These are phyloP conservation scores for Teunomyces gatunensis DNA, from an alignment of 805 yeast genomes.

Conservation along the genomic window DNA sequence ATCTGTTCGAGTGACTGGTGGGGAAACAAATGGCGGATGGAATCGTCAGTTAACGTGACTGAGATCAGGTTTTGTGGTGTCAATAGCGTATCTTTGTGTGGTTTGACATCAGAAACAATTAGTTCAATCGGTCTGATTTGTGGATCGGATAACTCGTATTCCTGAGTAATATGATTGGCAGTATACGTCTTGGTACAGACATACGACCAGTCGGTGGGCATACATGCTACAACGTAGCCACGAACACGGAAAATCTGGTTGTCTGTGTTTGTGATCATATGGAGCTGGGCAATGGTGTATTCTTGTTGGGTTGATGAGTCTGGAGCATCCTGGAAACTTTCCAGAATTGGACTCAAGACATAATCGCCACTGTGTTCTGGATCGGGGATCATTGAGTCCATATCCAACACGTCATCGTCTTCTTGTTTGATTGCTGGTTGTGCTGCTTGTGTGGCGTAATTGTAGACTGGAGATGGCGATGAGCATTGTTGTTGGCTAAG, in stretches of 20 bases:
- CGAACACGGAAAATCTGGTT: constrained; percentile 14
- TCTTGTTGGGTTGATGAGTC: not conserved
- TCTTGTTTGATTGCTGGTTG: not conserved
- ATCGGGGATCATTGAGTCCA: constrained; percentile 2
- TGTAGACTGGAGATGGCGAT: not conserved
- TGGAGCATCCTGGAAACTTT: not conserved
- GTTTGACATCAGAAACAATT: constrained; percentile 15
- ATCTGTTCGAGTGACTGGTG: constrained; percentile 12
- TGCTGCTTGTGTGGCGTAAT: constrained; percentile 2
- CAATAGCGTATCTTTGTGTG: constrained; percentile 5
- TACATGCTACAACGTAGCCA: constrained; percentile 21
- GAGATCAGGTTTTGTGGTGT: constrained; percentile 12
- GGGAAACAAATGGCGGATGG: constrained; percentile 12
- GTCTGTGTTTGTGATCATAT: not conserved
- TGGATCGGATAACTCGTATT: constrained; percentile 22
- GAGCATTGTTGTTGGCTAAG: constrained; percentile 1
- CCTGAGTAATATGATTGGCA: constrained; percentile 2
- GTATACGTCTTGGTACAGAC: constrained; percentile 28
- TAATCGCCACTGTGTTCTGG: not conserved
- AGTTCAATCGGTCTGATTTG: constrained; percentile 22
- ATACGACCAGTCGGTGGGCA: constrained; percentile 25
- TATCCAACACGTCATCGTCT: not conserved
- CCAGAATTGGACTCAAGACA: constrained; percentile 2
- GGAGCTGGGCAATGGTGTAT: constrained; percentile 1
- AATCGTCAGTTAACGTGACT: constrained; percentile 13